Evolutionary conservation across 148 eudicot species (phyloP), one percentile per base, ranked within the genome.

Genomic region (Arctostaphylos glauca): DNA sequence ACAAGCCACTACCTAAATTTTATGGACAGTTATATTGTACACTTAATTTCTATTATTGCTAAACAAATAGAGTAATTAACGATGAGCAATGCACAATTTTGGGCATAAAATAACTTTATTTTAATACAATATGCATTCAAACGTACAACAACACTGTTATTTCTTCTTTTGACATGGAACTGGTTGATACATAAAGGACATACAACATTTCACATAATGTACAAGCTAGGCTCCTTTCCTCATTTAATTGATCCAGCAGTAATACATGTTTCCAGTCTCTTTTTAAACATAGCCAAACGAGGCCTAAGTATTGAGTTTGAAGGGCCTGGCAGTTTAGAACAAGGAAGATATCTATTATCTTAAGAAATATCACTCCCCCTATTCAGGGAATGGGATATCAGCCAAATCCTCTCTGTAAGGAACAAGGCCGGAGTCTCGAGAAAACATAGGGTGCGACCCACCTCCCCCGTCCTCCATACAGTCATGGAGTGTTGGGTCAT

Each of bases 351-450:
- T 50, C 6, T n/a, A n/a, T n/a, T n/a, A n/a, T n/a, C n/a, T n/a
- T 50, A 50, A 2, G 3, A 9, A 52, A 13, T 23, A 21, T 13
- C 3, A 64, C 23, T 60, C 67, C 67, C 67, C 67, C 68, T 83
- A 91, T n/a, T 87, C 15, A 2, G 92, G 92, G 12, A 90, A 77
- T 58, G 90, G 92, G 31, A 91, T 89, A 81, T 89, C 88, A 64
- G 92, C 92, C 71, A 89, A 87, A 83, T 91, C 92, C 83, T 89
- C 88, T 83, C 92, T 85, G 21, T 75, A 87, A 23, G 89, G 89
- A 48, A 84, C 80, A 44, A 13, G 76, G 9, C 64, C 55, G 1
- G 81, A 44, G 8, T 47, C 75, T 13, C 0, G 38, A 0, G 38
- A 31, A 31, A 31, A 31, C 38, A 31, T 31, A 31, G 38, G 62